Evolutionary conservation across 208 protist species (phyloP).

Genomic region (Crithidia expoeki): DNA sequence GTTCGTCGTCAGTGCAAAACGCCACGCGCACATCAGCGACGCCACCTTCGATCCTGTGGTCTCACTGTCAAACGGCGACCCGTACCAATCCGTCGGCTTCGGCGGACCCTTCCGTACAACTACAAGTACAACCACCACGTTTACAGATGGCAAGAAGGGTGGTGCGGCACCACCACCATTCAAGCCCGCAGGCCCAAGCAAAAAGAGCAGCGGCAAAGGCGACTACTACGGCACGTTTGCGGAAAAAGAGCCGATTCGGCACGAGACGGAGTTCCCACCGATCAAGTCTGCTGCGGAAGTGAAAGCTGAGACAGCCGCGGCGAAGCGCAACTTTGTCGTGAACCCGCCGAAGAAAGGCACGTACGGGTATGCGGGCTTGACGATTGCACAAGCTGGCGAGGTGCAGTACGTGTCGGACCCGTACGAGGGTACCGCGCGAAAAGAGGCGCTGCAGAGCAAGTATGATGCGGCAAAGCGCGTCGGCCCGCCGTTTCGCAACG

Average conservation of each 20-base stretch:
- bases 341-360: conserved; percentile 91
- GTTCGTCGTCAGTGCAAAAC: conserved; percentile 79
- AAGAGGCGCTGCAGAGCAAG: conserved; percentile 45
- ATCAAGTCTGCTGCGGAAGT: conserved; percentile 36
- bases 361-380: conserved; percentile 85
- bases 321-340: conserved; percentile 73
- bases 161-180: conserved; percentile 49
- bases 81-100: conserved; percentile 59
- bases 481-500: conserved; percentile 61
- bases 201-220: conserved; percentile 86
- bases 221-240: conserved; percentile 91
- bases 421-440: conserved; percentile 47
- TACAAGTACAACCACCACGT: not conserved
- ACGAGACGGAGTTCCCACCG: conserved; percentile 85
- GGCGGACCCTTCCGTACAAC: conserved; percentile 53
- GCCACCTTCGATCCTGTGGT: conserved; percentile 71
- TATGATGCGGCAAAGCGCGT: conserved; percentile 23
- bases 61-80: conserved; percentile 76
- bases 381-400: conserved; percentile 78
- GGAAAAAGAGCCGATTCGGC: conserved; percentile 66
- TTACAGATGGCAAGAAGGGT: no score
- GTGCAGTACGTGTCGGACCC: conserved; percentile 86
- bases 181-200: conserved; percentile 48
- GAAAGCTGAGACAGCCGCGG: conserved; percentile 32
- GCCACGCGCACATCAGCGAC: conserved; percentile 76